These are phyloP conservation scores for Debaryomyces castellii DNA, from an alignment of 805 yeast genomes.

Conservation along the genomic window DNA sequence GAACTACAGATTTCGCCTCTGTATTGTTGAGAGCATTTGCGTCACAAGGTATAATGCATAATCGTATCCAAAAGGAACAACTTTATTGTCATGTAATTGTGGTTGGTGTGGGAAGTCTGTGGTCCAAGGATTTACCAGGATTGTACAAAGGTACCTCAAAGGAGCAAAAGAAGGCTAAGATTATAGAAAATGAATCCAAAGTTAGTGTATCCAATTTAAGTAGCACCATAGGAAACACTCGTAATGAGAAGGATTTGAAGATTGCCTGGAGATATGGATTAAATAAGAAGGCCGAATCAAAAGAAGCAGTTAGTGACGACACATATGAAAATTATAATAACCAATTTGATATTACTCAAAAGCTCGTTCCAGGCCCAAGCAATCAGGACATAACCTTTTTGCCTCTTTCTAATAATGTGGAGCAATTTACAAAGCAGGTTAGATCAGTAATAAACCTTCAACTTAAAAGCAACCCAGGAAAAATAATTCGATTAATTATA, in stretches of 20 bases:
- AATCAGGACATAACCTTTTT: slow-evolving; percentile 60
- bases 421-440: slow-evolving; percentile 38
- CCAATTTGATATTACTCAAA: slow-evolving; percentile 76
- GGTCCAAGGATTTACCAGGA: slow-evolving; percentile 78
- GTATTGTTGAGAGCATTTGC: slow-evolving; percentile 68
- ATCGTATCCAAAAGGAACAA: slow-evolving; percentile 40
- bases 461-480: slow-evolving; percentile 40
- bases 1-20: slow-evolving; percentile 84
- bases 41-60: slow-evolving; percentile 74
- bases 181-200: slow-evolving; percentile 57
- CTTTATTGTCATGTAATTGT: slow-evolving; percentile 61
- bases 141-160: slow-evolving; percentile 65
- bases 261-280: slow-evolving; percentile 94
- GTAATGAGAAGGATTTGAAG: slow-evolving; percentile 52
- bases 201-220: slow-evolving; percentile 65
- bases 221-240: slow-evolving; percentile 6
- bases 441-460: slow-evolving; percentile 33
- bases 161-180: slow-evolving; percentile 61
- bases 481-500: slow-evolving; percentile 61
- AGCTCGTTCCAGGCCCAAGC: slow-evolving; percentile 65
- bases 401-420: slow-evolving; percentile 28
- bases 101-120: slow-evolving; percentile 54
- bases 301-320: slow-evolving; percentile 19
- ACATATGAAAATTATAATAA: slow-evolving; percentile 55
- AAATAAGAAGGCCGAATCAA: slow-evolving; percentile 21